Evolutionary conservation across 345 rosid species (phyloP).

Genomic region (Camelina neglecta): DNA sequence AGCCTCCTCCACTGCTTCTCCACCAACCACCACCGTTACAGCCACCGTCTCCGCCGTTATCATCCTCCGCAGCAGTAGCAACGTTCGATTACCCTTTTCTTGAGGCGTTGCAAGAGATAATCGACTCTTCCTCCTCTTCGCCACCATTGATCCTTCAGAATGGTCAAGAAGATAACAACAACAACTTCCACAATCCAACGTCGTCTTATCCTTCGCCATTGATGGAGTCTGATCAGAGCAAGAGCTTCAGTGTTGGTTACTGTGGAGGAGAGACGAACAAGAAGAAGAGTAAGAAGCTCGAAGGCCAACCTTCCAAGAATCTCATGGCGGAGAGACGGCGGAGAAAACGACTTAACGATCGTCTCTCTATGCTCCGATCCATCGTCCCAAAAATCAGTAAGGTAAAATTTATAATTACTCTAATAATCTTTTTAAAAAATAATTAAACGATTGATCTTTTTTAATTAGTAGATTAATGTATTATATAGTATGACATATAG

Average conservation of each 20-base stretch:
- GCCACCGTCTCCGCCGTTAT: conserved; percentile 41
- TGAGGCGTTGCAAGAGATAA: conserved; percentile 50
- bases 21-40: conserved; percentile 47
- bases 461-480: not conserved
- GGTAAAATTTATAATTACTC: conserved; percentile 43
- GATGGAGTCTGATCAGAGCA: conserved; percentile 58
- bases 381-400: conserved; percentile 95
- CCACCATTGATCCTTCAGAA: conserved; percentile 37
- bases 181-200: not conserved
- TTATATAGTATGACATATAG: not conserved
- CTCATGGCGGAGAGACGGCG: conserved; percentile 89
- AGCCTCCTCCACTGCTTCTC: conserved; percentile 43
- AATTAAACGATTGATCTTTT: not conserved
- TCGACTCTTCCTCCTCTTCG: conserved; percentile 48
- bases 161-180: conserved; percentile 32
- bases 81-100: conserved; percentile 54
- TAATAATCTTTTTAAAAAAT: not conserved
- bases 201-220: conserved; percentile 51
- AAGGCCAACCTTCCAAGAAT: conserved; percentile 95
- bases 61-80: conserved; percentile 24
- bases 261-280: conserved; percentile 47
- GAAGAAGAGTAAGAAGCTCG: conserved; percentile 59
- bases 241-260: conserved; percentile 51
- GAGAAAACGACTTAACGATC: conserved; percentile 80
- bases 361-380: conserved; percentile 91